phyloP scores from a whole-genome alignment of 164 flowering plant species.

The Vitis rupestris region DNA sequence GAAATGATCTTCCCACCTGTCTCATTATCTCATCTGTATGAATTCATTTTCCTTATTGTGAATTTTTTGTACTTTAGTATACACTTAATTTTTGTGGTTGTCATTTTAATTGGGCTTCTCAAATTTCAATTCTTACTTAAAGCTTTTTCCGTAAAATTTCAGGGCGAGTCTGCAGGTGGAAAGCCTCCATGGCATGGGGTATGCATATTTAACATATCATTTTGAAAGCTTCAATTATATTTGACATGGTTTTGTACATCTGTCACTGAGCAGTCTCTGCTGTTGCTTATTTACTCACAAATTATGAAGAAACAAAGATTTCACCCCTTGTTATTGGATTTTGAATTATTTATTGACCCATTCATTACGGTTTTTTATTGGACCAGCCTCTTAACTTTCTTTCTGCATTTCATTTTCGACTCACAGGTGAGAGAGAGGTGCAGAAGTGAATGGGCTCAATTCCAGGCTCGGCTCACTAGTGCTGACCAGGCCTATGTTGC shows the following conservation, averaged over 20 bases:
- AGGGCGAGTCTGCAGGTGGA: conserved; percentile 76
- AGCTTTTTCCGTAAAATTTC: conserved; percentile 19
- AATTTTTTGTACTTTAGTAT: too few relatives aligned
- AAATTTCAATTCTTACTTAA: neutral
- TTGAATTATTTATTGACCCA: neutral
- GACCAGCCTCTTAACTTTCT: neutral
- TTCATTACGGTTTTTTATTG: neutral
- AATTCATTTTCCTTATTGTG: neutral
- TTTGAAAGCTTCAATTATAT: neutral
- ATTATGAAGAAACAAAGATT: neutral
- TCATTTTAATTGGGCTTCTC: neutral
- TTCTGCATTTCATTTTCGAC: neutral
- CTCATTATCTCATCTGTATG: too few relatives aligned
- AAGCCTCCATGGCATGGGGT: conserved; percentile 97
- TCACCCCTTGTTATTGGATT: neutral
- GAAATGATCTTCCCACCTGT: too few relatives aligned
- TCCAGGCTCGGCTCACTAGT: conserved; percentile 60
- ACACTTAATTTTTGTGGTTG: neutral
- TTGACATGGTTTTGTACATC: too few relatives aligned
- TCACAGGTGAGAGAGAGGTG: conserved; percentile 85
- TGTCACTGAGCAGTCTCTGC: neutral
- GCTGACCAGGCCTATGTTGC: conserved; percentile 67
- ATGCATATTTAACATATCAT: conserved; percentile 21
- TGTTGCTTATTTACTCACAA: neutral
- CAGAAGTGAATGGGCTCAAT: conserved; percentile 75